phyloP scores from a whole-genome alignment of 2,329 filamentous ascomycete genomes.

The Diaporthe humulicola region DNA sequence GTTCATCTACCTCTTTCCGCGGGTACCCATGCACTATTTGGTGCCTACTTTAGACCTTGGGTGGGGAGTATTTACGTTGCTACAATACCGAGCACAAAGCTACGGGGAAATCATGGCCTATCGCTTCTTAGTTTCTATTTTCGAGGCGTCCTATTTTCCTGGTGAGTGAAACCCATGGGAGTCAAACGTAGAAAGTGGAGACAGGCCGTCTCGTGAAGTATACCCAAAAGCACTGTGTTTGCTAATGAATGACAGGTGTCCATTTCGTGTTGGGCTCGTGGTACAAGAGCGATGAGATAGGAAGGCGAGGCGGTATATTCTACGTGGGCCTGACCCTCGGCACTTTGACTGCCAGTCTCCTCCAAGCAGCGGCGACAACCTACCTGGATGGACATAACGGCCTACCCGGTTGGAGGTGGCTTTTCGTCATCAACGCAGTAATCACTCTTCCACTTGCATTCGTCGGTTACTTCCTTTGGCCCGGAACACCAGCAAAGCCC shows the following conservation, averaged over 20 bases:
- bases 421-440: constrained; percentile 54
- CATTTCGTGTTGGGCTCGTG: constrained; percentile 38
- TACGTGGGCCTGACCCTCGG: constrained; percentile 45
- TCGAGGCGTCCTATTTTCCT: constrained; percentile 34
- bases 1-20: constrained; percentile 46
- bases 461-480: constrained; percentile 59
- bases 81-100: constrained; percentile 43
- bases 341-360: constrained; percentile 38
- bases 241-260: background rate
- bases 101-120: constrained; percentile 41
- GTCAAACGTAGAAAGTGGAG: background rate
- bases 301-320: constrained; percentile 45
- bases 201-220: background rate
- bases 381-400: constrained; percentile 37
- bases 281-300: constrained; percentile 39
- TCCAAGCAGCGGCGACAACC: constrained; percentile 35
- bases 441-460: constrained; percentile 64
- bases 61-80: constrained; percentile 46
- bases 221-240: constrained; percentile 4
- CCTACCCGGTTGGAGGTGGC: constrained; percentile 37
- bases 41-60: constrained; percentile 45
- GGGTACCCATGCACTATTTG: constrained; percentile 45
- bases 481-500: constrained; percentile 53
- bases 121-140: constrained; percentile 39
- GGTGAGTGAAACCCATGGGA: background rate